These are phyloP conservation scores for Zizania palustris DNA, from an alignment of 202 grass and related monocot genomes.

Conservation along the genomic window DNA sequence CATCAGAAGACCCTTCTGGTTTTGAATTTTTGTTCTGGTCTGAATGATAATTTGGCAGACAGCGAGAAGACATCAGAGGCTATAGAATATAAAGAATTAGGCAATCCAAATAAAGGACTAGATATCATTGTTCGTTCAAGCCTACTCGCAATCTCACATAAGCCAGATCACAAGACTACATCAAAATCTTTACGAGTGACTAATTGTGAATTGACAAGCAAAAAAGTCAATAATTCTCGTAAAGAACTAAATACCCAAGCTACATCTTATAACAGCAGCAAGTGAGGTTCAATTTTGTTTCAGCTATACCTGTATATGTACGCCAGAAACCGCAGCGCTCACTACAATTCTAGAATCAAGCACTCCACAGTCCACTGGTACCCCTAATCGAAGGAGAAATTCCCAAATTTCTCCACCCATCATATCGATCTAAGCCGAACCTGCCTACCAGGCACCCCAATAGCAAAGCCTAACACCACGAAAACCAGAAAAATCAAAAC, in stretches of 20 bases:
- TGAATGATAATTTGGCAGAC: slow-evolving; percentile 41
- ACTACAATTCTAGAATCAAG: no score
- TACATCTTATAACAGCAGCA: no score
- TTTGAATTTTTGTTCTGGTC: slow-evolving; percentile 60
- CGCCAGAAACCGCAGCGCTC: neutral
- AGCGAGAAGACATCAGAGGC: slow-evolving; percentile 15
- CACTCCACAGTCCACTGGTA: neutral
- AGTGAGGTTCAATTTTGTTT: neutral
- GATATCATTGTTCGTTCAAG: neutral
- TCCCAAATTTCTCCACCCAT: neutral
- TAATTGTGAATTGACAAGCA: neutral
- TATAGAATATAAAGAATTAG: neutral
- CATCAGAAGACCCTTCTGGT: slow-evolving; percentile 53
- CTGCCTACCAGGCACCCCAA: neutral
- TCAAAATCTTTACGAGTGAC: neutral
- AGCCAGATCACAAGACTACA: neutral
- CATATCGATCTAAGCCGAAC: slow-evolving; percentile 7
- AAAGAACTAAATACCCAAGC: no score
- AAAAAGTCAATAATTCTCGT: neutral
- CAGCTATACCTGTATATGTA: neutral
- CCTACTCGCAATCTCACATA: neutral
- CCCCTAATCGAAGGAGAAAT: neutral
- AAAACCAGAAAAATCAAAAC: neutral
- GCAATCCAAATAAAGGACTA: neutral
- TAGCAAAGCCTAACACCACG: neutral